Base-by-base conservation (phyloP, 352 stramenopile genomes). In the Phytophthora rubi region DNA sequence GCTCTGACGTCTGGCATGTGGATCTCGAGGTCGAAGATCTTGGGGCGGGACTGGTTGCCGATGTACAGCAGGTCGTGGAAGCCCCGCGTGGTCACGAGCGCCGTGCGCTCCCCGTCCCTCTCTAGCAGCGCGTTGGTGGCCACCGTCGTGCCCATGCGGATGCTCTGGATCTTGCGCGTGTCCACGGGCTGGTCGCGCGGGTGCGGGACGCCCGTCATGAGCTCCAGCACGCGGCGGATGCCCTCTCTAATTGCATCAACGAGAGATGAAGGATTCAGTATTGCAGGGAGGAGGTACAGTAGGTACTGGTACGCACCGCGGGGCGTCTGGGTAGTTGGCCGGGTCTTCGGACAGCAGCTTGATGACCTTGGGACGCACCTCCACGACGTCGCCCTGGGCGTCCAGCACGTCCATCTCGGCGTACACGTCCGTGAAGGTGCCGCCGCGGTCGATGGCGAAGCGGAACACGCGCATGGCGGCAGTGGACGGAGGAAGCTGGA, bases 71-170 rank as follows among this genome's bases (percentile, higher is more conserved):
- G 76, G 79, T 99, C 97, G 44, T 83, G 82, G 80, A 99, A 99
- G 45, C 97, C 97, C 60, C 94, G 82, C 9, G 97, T 99, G 10
- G 94, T 98, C 6, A 99, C 78, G 2, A 99, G 83, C 53, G 92
- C 97, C 64, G 94, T 99, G 18, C 89, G 84, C 70, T 98, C 96
- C 21, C 98, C 98, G 59, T 99, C 85, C 49, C 98, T 83, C 80
- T 99, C 98, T 35, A 99, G 78, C 71, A 99, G 82, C 6, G 97
- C 98, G 75, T 99, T 99, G n/a, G 98, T 99, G 2, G 98, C 98
- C 12, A 99, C 98, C 4, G 98, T 99, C 8, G 97, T 99, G 18
- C 98, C 98, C 98, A 99, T 99, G 30, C 98, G 89, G 71, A 99
- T 99, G 54, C 86, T 97, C 59, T 97, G 93, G 65, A 99, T 98